Evolutionary conservation across 2,329 filamentous ascomycete genomes (phyloP).

Genomic region (Coniosporium tulheliwenetii): DNA sequence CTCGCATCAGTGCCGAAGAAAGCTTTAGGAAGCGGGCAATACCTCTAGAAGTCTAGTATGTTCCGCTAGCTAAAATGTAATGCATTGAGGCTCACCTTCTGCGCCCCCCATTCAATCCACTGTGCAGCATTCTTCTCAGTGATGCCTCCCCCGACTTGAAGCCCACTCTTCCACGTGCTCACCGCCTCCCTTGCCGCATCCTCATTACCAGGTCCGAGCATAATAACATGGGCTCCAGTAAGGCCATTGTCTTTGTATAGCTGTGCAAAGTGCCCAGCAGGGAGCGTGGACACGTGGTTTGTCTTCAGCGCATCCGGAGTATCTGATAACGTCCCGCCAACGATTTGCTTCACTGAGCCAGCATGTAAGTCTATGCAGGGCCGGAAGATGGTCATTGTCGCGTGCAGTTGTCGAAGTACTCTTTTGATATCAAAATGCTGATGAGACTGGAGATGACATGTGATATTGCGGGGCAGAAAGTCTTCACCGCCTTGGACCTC

Average conservation of each 20-base stretch:
- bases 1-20: conserved; percentile 1
- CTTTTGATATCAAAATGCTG: too few species aligned
- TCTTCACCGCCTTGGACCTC: too few species aligned
- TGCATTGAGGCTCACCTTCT: conserved; percentile 74
- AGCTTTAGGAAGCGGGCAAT: too few species aligned
- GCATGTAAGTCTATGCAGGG: conserved; percentile 96
- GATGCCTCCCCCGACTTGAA: conserved; percentile 93
- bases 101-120: conserved; percentile 80
- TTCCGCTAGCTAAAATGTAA: too few species aligned
- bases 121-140: conserved; percentile 65
- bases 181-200: conserved; percentile 66
- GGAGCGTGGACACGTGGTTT: conserved; percentile 79
- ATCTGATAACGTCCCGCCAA: conserved; percentile 63
- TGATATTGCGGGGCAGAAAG: too few species aligned
- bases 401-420: too few species aligned
- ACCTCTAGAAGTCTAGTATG: too few species aligned
- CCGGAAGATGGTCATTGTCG: conserved; percentile 73
- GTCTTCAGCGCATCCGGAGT: conserved; percentile 56
- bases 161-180: conserved; percentile 56
- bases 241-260: conserved; percentile 66
- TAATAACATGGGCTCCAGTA: conserved; percentile 81
- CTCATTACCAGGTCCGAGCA: conserved; percentile 82
- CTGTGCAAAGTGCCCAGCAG: conserved; percentile 63
- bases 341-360: conserved; percentile 97
- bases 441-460: too few species aligned